phyloP scores from a whole-genome alignment of 73 alveolate genomes.

The Paramecium pentaurelia region DNA sequence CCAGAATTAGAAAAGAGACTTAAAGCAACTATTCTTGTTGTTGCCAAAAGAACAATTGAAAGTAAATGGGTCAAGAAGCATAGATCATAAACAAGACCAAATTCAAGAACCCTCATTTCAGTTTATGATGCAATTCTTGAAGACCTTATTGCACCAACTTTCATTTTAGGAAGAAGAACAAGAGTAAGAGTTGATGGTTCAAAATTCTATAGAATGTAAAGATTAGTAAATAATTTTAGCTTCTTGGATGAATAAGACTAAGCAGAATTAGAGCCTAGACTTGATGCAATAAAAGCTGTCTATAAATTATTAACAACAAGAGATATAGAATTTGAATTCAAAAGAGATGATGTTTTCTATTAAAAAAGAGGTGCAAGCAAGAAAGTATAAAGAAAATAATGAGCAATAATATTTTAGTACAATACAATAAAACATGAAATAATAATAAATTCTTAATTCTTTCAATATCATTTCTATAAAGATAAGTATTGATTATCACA shows the following conservation, averaged over 20 bases:
- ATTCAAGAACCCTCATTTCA: constrained; percentile 53
- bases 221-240: neutral
- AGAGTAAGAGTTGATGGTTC: constrained; percentile 64
- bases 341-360: neutral
- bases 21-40: constrained; percentile 51
- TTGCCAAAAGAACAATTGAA: constrained; percentile 57
- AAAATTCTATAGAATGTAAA: constrained; percentile 55
- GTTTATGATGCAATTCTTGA: constrained; percentile 61
- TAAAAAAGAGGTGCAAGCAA: neutral
- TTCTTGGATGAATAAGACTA: constrained; percentile 26
- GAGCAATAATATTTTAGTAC: neutral
- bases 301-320: constrained; percentile 30
- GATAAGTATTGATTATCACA: neutral
- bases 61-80: constrained; percentile 61
- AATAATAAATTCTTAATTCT: neutral
- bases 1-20: constrained; percentile 60
- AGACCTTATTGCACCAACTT: constrained; percentile 53
- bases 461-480: neutral
- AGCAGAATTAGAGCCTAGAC: constrained; percentile 4
- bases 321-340: constrained; percentile 44
- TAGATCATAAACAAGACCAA: constrained; percentile 57
- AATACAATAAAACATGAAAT: neutral
- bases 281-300: neutral
- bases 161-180: constrained; percentile 56
- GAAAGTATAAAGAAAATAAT: neutral